Base-by-base conservation (phyloP, 805 yeast species). In the Starmerella powellii region DNA sequence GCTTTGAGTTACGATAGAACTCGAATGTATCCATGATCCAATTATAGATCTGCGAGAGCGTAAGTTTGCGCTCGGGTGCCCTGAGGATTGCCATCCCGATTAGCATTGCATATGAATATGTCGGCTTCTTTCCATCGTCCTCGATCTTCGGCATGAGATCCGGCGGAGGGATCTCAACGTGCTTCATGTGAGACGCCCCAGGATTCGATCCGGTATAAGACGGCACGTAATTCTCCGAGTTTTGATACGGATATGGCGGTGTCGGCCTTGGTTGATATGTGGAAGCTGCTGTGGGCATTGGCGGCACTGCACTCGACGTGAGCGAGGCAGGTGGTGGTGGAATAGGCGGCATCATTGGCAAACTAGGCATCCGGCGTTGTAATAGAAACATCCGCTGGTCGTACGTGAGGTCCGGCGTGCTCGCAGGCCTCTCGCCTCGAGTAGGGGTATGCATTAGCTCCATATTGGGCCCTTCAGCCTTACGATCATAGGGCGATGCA, bases 11-110 rank as follows among this genome's bases (percentile, higher is more conserved):
- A 49, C 78, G 76, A 62, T 91, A 91, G 59, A 79, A 88, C 48
- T 70, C 73, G 61, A 87, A 88, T 29, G 93, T 80, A 34, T 76
- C 76, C 8, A 91, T 76, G 34, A 88, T 91, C 98, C 98, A 88
- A 53, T 68, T 71, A 64, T 88, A 88, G 32, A 88, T 91, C 56
- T 85, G 95, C 0, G 91, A 72, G 40, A 81, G 63, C 2, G 93
- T 81, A 31, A 86, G 68, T 48, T 78, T 78, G 36, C 80, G 70
- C 13, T 67, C 71, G 1, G 78, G 77, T n/a, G 94, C 76, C 47
- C 91, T 74, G 50, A 88, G 65, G 37, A 88, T 82, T 1, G 97
- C 88, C 80, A 88, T 78, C 2, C 95, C 95, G 49, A 88, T 88
- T 46, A 88, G 69, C 40, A 86, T 79, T 3, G 98, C 98, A 58